These are phyloP conservation scores for Cladophialophora chaetospira DNA, from an alignment of 2,329 filamentous ascomycete species.

Conservation along the genomic window DNA sequence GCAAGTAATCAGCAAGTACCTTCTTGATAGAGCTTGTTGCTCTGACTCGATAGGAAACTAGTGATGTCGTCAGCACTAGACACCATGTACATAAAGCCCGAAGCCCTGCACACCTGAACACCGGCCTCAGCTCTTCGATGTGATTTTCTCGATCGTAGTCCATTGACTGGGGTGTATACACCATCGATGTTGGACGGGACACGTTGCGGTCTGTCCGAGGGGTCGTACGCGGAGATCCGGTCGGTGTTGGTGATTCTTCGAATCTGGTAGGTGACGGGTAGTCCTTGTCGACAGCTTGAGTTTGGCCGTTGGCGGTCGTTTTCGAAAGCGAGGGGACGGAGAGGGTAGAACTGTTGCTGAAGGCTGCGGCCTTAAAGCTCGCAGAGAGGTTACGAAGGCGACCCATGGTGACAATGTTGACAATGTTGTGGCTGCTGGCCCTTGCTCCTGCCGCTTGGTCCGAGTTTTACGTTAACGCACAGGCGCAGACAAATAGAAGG, in stretches of 20 bases:
- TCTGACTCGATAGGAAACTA: conserved; percentile 83
- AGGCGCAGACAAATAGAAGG: conserved; percentile 6
- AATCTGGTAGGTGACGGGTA: conserved; percentile 15
- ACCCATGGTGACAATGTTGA: conserved; percentile 27
- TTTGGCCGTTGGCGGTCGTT: conserved; percentile 19
- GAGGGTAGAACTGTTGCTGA: conserved; percentile 23
- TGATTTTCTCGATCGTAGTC: conserved; percentile 78
- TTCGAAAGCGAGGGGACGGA: conserved; percentile 18
- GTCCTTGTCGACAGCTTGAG: conserved; percentile 24
- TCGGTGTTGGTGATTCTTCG: conserved; percentile 21
- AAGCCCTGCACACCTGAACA: conserved; percentile 63
- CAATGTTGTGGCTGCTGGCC: too few species aligned
- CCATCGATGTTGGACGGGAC: conserved; percentile 29
- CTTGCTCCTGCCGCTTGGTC: conserved; percentile 8
- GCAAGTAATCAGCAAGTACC: conserved; percentile 41
- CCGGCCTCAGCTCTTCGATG: conserved; percentile 85
- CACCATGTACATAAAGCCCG: neutral
- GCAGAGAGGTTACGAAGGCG: conserved; percentile 32
- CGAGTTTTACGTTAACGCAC: neutral
- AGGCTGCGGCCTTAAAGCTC: conserved; percentile 32
- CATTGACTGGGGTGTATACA: conserved; percentile 69
- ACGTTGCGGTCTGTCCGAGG: conserved; percentile 18
- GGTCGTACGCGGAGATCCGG: conserved; percentile 21
- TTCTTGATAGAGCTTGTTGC: conserved; percentile 95
- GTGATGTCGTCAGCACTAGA: conserved; percentile 8